These are phyloP conservation scores for Rutstroemia sp. DNA, from an alignment of 2,329 filamentous ascomycete genomes.

Conservation along the genomic window DNA sequence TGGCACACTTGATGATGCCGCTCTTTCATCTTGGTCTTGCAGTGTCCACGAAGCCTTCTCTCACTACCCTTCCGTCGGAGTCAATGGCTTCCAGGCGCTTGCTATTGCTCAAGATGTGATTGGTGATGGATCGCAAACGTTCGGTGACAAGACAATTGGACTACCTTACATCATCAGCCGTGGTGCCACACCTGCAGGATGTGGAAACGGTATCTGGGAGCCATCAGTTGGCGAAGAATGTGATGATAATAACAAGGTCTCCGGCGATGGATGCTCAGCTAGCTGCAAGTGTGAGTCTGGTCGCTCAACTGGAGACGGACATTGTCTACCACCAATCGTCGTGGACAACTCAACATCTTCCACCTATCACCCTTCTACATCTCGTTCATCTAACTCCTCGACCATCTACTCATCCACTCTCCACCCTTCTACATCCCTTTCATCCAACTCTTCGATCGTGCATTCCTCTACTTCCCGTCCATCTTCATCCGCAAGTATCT, in stretches of 20 bases:
- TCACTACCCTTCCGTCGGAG: slow-evolving; percentile 31
- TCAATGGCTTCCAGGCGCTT: slow-evolving; percentile 33
- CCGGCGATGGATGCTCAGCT: slow-evolving; percentile 32
- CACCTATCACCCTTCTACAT: not conserved
- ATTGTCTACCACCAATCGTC: slow-evolving; percentile 12
- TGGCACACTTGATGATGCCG: slow-evolving; percentile 30
- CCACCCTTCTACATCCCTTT: not conserved
- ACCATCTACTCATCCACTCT: not conserved
- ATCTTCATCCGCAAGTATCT: slow-evolving; percentile 4
- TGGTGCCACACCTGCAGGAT: slow-evolving; percentile 34
- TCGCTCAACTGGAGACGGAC: slow-evolving; percentile 23
- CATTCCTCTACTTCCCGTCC: not conserved
- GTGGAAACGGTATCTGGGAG: slow-evolving; percentile 34
- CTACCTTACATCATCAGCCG: slow-evolving; percentile 38
- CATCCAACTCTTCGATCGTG: too few species aligned
- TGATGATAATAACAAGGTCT: slow-evolving; percentile 33
- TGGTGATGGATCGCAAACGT: slow-evolving; percentile 29
- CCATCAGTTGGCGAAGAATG: slow-evolving; percentile 33
- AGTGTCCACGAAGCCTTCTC: slow-evolving; percentile 37
- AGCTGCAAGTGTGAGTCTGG: slow-evolving; percentile 34
- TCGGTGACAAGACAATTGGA: slow-evolving; percentile 32
- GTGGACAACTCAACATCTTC: slow-evolving; percentile 3
- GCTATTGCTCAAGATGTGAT: slow-evolving; percentile 34
- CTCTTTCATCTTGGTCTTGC: slow-evolving; percentile 37
- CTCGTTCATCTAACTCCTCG: too few species aligned